phyloP scores from a whole-genome alignment of 495 filamentous ascomycete genomes.

The Cercophora scortea region DNA sequence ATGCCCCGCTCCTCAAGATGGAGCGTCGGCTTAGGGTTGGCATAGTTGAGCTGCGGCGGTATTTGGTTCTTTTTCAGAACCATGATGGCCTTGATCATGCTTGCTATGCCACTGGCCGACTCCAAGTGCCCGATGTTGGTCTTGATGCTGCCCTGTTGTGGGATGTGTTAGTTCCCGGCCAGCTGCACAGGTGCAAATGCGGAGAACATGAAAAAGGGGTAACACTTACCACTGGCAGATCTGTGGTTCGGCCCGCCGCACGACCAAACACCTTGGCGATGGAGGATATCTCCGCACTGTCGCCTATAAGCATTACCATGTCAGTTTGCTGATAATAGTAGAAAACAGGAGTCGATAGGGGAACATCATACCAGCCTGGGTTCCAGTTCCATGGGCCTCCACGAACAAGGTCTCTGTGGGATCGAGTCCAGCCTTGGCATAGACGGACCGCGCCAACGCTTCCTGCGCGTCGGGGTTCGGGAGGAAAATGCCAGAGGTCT shows the following conservation, averaged over 20 bases:
- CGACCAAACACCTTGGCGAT: conserved; percentile 28
- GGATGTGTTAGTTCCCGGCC: too few species aligned
- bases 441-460: conserved; percentile 36
- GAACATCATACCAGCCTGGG: background rate
- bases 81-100: conserved; percentile 41
- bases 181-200: too few species aligned
- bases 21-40: conserved; percentile 37
- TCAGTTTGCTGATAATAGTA: too few species aligned
- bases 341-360: too few species aligned
- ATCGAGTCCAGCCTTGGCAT: conserved; percentile 34
- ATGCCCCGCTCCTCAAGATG: conserved; percentile 6
- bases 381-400: conserved; percentile 29
- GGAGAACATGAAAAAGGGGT: too few species aligned
- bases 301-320: background rate
- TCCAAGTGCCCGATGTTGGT: conserved; percentile 49
- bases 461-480: conserved; percentile 44
- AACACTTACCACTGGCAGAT: conserved; percentile 25
- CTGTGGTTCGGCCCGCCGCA: conserved; percentile 12
- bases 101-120: conserved; percentile 39
- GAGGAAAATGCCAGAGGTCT: conserved; percentile 39
- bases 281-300: conserved; percentile 23
- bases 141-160: conserved; percentile 38
- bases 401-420: conserved; percentile 35
- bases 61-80: conserved; percentile 43
- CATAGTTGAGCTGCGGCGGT: conserved; percentile 33